Conservation (phyloP, 1,139 yeast species). For the Debaryomyces robertsiae region DNA sequence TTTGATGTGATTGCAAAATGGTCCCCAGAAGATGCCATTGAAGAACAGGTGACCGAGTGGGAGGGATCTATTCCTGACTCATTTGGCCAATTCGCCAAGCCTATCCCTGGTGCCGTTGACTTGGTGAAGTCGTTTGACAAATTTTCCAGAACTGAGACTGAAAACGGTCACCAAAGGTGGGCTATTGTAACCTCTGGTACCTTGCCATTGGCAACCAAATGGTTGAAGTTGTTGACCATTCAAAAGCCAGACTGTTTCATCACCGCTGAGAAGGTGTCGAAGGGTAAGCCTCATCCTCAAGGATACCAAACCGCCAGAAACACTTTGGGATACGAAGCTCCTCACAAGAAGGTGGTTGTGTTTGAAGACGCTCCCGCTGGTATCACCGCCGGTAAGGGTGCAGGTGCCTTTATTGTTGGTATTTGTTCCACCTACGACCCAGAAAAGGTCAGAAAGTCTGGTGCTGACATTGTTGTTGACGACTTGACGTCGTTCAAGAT, state of each 20-base stretch:
- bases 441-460: constrained; percentile 67
- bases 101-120: constrained; percentile 74
- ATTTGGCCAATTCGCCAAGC: constrained; percentile 69
- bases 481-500: constrained; percentile 58
- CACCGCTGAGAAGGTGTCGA: constrained; percentile 74
- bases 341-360: constrained; percentile 58
- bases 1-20: constrained; percentile 73
- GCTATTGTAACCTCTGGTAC: constrained; percentile 88
- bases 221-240: constrained; percentile 70
- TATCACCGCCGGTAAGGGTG: constrained; percentile 78
- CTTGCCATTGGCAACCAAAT: constrained; percentile 70
- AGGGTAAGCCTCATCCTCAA: constrained; percentile 85
- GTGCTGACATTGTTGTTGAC: constrained; percentile 80
- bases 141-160: constrained; percentile 43
- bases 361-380: constrained; percentile 93
- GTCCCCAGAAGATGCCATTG: constrained; percentile 74
- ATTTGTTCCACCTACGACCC: constrained; percentile 79
- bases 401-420: constrained; percentile 83
- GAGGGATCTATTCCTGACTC: constrained; percentile 74
- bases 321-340: constrained; percentile 53
- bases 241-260: constrained; percentile 71
- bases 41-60: constrained; percentile 64
- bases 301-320: constrained; percentile 72
- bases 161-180: constrained; percentile 57
- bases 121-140: constrained; percentile 58